A percentile compares a stretch with the other conserved stretches of the same genome.
phyloP scores from a whole-genome alignment of 371 early-diverging fungal genomes.

The Rhizopus stolonifer region DNA sequence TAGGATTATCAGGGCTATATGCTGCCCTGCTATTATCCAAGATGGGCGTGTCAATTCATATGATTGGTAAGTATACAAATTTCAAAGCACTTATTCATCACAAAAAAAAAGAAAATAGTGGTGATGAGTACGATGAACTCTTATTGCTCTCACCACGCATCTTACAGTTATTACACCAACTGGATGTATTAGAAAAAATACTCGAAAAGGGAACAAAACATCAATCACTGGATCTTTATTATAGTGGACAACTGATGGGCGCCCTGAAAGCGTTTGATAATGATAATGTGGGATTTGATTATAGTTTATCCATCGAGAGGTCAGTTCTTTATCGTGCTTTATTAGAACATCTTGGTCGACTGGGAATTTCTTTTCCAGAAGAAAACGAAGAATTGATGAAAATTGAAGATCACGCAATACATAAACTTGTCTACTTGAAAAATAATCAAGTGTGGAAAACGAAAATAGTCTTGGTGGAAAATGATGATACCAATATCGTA shows the following conservation, averaged over 20 bases:
- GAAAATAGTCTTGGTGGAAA: conserved; percentile 34
- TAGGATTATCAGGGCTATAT: conserved; percentile 27
- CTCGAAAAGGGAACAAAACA: conserved; percentile 29
- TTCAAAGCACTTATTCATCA: too few relatives aligned
- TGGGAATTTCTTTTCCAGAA: conserved; percentile 18
- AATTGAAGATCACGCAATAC: conserved; percentile 20
- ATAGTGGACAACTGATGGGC: conserved; percentile 13
- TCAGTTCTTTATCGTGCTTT: conserved; percentile 16
- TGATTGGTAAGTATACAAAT: conserved; percentile 40
- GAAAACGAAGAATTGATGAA: conserved; percentile 32
- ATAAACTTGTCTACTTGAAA: conserved; percentile 4
- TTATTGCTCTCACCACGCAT: conserved; percentile 38
- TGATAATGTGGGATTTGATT: conserved; percentile 26
- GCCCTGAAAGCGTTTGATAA: conserved; percentile 37
- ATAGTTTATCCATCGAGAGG: conserved; percentile 25
- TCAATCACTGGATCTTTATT: conserved; percentile 29
- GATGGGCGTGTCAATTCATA: conserved; percentile 36
- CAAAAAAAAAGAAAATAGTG: not conserved
- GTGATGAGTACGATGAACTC: conserved; percentile 9
- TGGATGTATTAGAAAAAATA: conserved; percentile 22
- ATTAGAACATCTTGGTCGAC: conserved; percentile 13
- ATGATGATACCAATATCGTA: conserved; percentile 32
- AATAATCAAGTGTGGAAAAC: conserved; percentile 25
- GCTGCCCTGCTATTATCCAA: conserved; percentile 36
- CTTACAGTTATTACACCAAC: conserved; percentile 31